These are phyloP conservation scores for Eucalyptus pauciflora DNA, from an alignment of 345 rosid genomes.

Conservation along the genomic window DNA sequence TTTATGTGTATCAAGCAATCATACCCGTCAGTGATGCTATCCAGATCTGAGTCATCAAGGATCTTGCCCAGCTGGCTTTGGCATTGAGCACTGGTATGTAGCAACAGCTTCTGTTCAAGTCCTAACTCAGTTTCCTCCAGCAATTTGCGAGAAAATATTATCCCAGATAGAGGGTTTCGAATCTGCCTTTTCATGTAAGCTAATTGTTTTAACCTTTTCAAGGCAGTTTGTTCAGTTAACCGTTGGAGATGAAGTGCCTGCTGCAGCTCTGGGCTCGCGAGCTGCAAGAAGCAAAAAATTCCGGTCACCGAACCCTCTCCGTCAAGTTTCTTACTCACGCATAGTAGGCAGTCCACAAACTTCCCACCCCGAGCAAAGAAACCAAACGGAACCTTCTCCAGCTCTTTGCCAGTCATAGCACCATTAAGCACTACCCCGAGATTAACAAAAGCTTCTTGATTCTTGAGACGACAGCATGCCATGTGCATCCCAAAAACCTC, in stretches of 20 bases:
- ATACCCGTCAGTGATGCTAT: conserved; percentile 82
- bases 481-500: conserved; percentile 73
- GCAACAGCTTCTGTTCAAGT: conserved; percentile 54
- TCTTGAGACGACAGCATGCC: conserved; percentile 75
- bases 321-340: conserved; percentile 75
- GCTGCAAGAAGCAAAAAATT: conserved; percentile 91
- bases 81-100: conserved; percentile 73
- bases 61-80: conserved; percentile 73
- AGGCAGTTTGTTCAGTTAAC: conserved; percentile 71
- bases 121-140: conserved; percentile 67
- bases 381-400: conserved; percentile 74
- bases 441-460: conserved; percentile 70
- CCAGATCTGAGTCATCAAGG: conserved; percentile 79
- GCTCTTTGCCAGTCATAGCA: conserved; percentile 58
- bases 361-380: conserved; percentile 64
- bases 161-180: conserved; percentile 69
- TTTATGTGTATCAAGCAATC: background rate
- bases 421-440: conserved; percentile 69
- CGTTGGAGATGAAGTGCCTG: conserved; percentile 84
- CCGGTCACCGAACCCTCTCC: conserved; percentile 69
- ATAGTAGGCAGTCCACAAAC: conserved; percentile 69
- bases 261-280: conserved; percentile 86
- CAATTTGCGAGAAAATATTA: conserved; percentile 63
- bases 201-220: conserved; percentile 58
- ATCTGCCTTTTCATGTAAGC: conserved; percentile 83